Evolutionary conservation across 1,139 yeast species (phyloP), one percentile per base, ranked within the genome.

Genomic region (Geotrichum restrictum): DNA sequence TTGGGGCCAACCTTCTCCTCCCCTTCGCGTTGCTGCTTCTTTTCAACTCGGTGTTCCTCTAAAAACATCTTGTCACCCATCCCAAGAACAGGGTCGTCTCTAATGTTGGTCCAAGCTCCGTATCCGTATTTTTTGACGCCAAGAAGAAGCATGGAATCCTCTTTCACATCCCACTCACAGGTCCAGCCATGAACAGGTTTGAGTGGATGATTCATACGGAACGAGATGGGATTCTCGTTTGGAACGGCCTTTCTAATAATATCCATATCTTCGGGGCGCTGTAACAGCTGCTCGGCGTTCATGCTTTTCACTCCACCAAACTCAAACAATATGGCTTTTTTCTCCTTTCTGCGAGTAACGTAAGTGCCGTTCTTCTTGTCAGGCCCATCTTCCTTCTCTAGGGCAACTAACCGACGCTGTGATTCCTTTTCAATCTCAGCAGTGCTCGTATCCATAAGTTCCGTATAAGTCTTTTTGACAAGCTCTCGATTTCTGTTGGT

Each of bases 71-170:
- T 91, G 62, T 88, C 88, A 57, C 89, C 88, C 59, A 94, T 75
- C 13, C 93, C 94, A 56, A 94, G 76, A 54, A 88, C 78, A 1
- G 98, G 98, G 70, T 94, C 98, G 70, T 93, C 98, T 65, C 98
- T 76, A 45, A 94, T 91, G 66, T 87, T 91, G 6, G 79, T 69
- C 98, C 98, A 94, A 0, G 96, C 85, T 19, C 98, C 98, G 65
- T 88, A 93, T 0, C 99, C 99, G 69, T 91, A 88, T 68, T 88
- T 89, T 65, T 81, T 79, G 32, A 93, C 86, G 59, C 99, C 99
- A 41, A 86, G 81, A 58, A 94, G 69, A 51, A 94, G 74, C 82
- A 83, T 85, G 43, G 89, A 85, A 68, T 94, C 99, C 65, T 94
- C 96, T 40, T 75, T 79, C 13, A 77, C 75, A 3, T 76, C 74